Conservation (phyloP, 1,139 yeast genomes). For the Saccharomyces hybrid region DNA sequence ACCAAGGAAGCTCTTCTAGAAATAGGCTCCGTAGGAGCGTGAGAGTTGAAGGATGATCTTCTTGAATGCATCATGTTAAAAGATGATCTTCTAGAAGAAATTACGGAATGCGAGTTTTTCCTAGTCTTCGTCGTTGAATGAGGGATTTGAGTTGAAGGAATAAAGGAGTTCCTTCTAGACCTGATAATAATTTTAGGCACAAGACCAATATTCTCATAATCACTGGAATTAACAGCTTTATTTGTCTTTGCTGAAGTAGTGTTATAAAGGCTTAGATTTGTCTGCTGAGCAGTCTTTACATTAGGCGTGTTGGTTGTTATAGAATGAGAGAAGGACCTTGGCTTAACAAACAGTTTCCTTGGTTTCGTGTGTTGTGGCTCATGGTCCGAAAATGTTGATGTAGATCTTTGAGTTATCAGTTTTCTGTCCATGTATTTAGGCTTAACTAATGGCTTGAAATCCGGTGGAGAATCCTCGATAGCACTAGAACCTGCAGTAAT, state of each 20-base stretch:
- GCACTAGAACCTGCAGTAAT: neutral
- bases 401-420: neutral
- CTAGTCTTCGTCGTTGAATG: slow-evolving; percentile 23
- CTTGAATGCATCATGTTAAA: slow-evolving; percentile 25
- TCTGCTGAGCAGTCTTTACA: neutral
- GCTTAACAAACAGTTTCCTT: slow-evolving; percentile 11
- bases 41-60: slow-evolving; percentile 18
- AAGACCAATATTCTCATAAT: slow-evolving; percentile 30
- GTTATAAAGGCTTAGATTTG: neutral
- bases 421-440: neutral
- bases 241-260: neutral
- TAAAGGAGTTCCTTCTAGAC: slow-evolving; percentile 29
- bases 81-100: slow-evolving; percentile 27
- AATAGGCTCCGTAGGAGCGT: neutral
- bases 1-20: neutral
- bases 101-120: slow-evolving; percentile 28
- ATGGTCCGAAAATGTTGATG: neutral
- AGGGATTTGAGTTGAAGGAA: slow-evolving; percentile 7
- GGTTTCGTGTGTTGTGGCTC: neutral
- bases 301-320: slow-evolving; percentile 2
- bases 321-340: slow-evolving; percentile 21
- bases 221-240: slow-evolving; percentile 4
- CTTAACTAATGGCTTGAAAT: neutral
- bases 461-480: neutral
- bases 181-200: slow-evolving; percentile 31